Base-by-base conservation (phyloP, 352 stramenopile species). In the Pythium aristosporum region DNA sequence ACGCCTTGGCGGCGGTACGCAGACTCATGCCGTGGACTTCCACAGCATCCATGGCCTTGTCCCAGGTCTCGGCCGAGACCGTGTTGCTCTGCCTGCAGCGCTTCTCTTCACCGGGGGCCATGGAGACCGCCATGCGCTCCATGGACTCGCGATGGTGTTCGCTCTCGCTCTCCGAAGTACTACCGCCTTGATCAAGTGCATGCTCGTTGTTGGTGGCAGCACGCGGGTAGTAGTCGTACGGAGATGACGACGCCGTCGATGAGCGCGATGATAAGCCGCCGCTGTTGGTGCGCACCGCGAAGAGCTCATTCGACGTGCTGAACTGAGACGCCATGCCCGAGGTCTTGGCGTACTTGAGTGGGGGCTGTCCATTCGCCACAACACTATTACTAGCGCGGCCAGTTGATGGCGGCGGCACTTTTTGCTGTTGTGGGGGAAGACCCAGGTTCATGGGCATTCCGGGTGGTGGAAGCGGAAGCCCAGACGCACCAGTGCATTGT, bases 1-100 rank as follows among this genome's bases (percentile, higher is more conserved):
- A 77, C 5, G 68, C 71, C 46, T 85, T 88, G 25, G 82, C 82
- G 3, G 82, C 78, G 34, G 72, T 79, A 34, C 82, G 77, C 18
- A 91, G 72, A 60, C 82, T 91, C 82, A 89, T 88, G 18, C 79
- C 79, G 47, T 88, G 73, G 34, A 82, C 79, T 34, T 80, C 76
- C 12, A 91, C 79, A 48, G 81, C 82, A 51, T 85, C 77, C 67
- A 89, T 87, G 42, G 82, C 82, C 5, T 78, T 74, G 57, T 88
- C 75, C 78, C 79, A 91, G 21, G 82, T 81, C 43, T 88, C 80
- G 4, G 75, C 57, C 0, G 82, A 70, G 21, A 91, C 82, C 2
- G 71, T 69, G 58, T 85, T 80, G 68, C 76, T 89, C 48, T 88
- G 75, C 0, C 69, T 68, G 48, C 76, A 89, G 11, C 54, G 55